Evolutionary conservation across 2,329 filamentous ascomycete species (phyloP), one percentile per base, ranked within the genome.

Genomic region (Cladosporium sp.): DNA sequence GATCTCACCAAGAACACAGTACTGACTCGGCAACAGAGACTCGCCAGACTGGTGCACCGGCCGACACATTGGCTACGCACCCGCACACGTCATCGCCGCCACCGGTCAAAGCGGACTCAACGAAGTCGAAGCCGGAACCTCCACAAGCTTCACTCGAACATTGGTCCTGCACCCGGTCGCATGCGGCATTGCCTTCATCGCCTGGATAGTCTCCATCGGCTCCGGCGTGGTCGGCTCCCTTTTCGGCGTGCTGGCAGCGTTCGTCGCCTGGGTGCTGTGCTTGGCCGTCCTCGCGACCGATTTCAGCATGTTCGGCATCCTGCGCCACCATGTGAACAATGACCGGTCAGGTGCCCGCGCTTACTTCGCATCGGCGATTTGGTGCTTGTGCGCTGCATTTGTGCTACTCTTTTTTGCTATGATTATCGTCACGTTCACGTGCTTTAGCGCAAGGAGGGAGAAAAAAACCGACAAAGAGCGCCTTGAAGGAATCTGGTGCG

Each of bases 141-240:
- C 74, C 54, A 73, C 74, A 57, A 70, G 67, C 28, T 72, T 84
- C 38, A 83, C 81, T 40, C 71, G 73, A 57, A 77, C 79, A 56
- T 80, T 85, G 79, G 68, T 85, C 49, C 74, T 85, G 54, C 82
- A 85, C 70, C 80, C 82, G 28, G 70, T 85, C 61, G 79, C 75
- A n/a, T 74, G 75, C 55, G 80, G 70, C 52, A 65, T 84, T 3
- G 71, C 75, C 59, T 83, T 84, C 69, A 70, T 83, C 56, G 78
- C 80, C 54, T 83, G 83, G 68, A 62, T 82, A 43, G 69, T 82
- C 45, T 76, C 76, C 43, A 62, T 80, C 34, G 76, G 75, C 55
- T 69, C 79, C 2, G 78, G 78, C 54, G 55, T 78, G 45, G 59
- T 75, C 44, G 80, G 79, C 56, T 77, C 77, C 0, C 65, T 84